These are phyloP conservation scores for Sphagnum tenellum DNA, from an alignment of 225 moss, liverwort and hornwort genomes.

Conservation along the genomic window DNA sequence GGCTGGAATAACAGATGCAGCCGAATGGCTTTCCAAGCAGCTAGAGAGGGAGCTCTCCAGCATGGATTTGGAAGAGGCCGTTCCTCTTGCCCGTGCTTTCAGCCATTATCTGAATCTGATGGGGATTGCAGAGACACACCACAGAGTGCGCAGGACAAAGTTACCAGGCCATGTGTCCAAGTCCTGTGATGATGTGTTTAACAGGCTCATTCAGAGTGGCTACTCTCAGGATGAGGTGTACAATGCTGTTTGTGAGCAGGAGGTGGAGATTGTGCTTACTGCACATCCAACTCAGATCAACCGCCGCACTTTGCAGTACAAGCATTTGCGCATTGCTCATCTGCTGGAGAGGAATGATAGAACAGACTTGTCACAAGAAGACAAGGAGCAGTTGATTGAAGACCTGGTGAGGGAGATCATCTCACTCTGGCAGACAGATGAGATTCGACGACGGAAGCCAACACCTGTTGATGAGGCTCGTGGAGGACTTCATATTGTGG, in stretches of 20 bases:
- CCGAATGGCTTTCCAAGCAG: slow-evolving; percentile 63
- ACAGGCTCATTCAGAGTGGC: slow-evolving; percentile 66
- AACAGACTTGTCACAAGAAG: slow-evolving; percentile 70
- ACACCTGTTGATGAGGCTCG: slow-evolving; percentile 86
- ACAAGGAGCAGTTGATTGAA: slow-evolving; percentile 72
- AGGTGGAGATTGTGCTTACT: slow-evolving; percentile 78
- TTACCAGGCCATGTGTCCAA: slow-evolving; percentile 73
- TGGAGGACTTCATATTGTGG: slow-evolving; percentile 85
- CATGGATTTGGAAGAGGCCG: slow-evolving; percentile 84
- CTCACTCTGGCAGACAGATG: slow-evolving; percentile 85
- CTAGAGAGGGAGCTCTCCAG: slow-evolving; percentile 59
- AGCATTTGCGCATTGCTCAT: slow-evolving; percentile 74
- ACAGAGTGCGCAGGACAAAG: slow-evolving; percentile 68
- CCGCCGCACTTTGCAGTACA: slow-evolving; percentile 70
- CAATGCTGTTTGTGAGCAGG: slow-evolving; percentile 71
- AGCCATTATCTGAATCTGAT: slow-evolving; percentile 85
- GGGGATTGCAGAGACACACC: slow-evolving; percentile 92
- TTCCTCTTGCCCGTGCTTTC: slow-evolving; percentile 75
- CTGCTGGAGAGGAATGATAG: slow-evolving; percentile 77
- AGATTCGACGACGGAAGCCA: slow-evolving; percentile 73
- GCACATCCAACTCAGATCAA: slow-evolving; percentile 87
- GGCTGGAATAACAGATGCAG: slow-evolving; percentile 66
- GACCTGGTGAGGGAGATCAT: slow-evolving; percentile 81
- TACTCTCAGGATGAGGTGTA: slow-evolving; percentile 68
- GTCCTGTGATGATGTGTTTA: slow-evolving; percentile 81